Evolutionary conservation across 352 stramenopile genomes (phyloP).

Genomic region (Pythium grandisporangium): DNA sequence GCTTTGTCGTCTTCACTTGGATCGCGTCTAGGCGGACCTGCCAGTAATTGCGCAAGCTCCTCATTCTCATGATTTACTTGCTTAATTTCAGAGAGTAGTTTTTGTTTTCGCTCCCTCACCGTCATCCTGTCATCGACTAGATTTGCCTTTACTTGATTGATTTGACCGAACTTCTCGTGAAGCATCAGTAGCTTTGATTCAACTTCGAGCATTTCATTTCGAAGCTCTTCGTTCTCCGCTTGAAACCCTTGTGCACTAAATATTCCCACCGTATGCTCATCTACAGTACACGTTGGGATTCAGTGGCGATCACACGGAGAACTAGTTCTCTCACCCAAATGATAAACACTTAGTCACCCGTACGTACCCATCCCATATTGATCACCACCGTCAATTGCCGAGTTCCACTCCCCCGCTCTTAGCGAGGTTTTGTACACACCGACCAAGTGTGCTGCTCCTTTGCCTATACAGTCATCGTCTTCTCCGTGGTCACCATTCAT

Average conservation of each 20-base stretch:
- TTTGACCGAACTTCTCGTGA: conserved; percentile 42
- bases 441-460: too few relatives aligned
- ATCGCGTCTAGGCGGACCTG: conserved; percentile 53
- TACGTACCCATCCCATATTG: conserved; percentile 38
- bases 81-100: conserved; percentile 33
- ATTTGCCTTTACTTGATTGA: conserved; percentile 25
- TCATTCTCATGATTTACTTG: conserved; percentile 37
- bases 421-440: conserved; percentile 49
- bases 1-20: conserved; percentile 47
- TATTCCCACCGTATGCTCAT: conserved; percentile 42
- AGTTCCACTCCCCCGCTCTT: conserved; percentile 47
- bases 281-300: conserved; percentile 11
- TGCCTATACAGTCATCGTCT: too few relatives aligned
- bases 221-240: conserved; percentile 35
- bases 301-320: conserved; percentile 2
- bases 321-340: background rate
- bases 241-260: conserved; percentile 29
- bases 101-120: conserved; percentile 38
- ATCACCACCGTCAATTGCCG: conserved; percentile 26
- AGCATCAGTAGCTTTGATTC: conserved; percentile 39
- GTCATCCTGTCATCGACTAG: conserved; percentile 30
- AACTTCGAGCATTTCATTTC: conserved; percentile 36
- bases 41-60: conserved; percentile 29
- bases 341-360: background rate
- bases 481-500: conserved; percentile 19